Evolutionary conservation across 352 stramenopile genomes (phyloP), one percentile per base, ranked within the genome.

Genomic region (Hyphochytrium catenoides): DNA sequence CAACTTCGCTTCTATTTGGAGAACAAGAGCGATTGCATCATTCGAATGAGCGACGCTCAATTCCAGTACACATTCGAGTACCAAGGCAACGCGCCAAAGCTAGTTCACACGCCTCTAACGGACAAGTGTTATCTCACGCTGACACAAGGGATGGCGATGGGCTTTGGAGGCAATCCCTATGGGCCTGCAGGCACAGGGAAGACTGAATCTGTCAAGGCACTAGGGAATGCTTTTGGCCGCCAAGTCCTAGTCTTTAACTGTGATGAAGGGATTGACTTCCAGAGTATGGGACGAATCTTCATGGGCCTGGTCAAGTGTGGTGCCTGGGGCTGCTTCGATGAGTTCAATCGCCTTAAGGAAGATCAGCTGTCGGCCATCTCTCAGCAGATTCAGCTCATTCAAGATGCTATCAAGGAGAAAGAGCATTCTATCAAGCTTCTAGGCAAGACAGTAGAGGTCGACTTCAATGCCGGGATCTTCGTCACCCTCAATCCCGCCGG

Each of bases 61-160:
- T 91, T 93, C 33, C 56, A 67, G 25, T 94, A 95, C 47, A 89
- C 74, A 26, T 94, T 91, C 46, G 82, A 94, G 44, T 94, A 95
- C 52, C 82, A 94, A 36, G 82, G 83, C 14, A 94, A 93, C 37
- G 66, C 73, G 3, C 50, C 59, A 0, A 93, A 92, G 46, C 57
- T 94, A 16, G 83, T 94, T 1, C 74, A 93, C 47, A 94, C 83
- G 9, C 77, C 82, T 2, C 48, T 94, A 6, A 94, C 83, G 0
- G 82, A 95, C 55, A 86, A 84, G 39, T 93, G 81, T 44, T 94
- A 91, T 35, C 40, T 95, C 8, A 95, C 81, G 2, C 59, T 95
- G 4, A 93, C 78, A 0, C 74, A 92, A 57, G 81, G 69, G 2
- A 89, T 92, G 64, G 59, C 81, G 43, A 83, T 90, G 58, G 67